These are phyloP conservation scores for Centella asiatica DNA, from an alignment of 129 eudicot species.

Conservation along the genomic window DNA sequence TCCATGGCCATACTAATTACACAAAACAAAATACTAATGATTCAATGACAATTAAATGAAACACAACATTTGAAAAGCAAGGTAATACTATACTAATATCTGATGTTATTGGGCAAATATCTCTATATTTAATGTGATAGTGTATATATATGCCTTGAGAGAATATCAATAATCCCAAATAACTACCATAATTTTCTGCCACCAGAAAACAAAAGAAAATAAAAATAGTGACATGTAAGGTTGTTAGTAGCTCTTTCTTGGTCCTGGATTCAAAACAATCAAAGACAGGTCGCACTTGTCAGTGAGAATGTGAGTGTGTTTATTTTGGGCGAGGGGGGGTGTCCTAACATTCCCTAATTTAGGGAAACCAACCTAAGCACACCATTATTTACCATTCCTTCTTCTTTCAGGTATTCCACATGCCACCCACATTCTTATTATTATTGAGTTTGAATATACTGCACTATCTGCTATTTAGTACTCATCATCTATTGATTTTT, in stretches of 20 bases:
- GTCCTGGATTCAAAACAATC: neutral
- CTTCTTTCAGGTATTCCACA: constrained; percentile 1
- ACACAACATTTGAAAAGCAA: too few relatives aligned
- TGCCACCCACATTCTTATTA: neutral
- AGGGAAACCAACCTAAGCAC: constrained; percentile 2
- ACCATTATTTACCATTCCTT: neutral
- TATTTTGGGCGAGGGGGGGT: neutral
- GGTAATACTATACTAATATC: neutral
- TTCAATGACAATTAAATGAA: too few relatives aligned
- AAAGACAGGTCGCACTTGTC: neutral
- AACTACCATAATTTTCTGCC: neutral
- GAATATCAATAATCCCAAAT: too few relatives aligned
- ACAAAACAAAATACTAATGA: too few relatives aligned
- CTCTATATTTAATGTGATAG: too few relatives aligned
- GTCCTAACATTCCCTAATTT: neutral
- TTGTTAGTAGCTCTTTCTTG: neutral
- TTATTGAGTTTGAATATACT: neutral
- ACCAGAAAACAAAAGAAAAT: neutral
- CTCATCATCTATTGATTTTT: too few relatives aligned
- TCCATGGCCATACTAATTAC: neutral
- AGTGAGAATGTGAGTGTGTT: neutral
- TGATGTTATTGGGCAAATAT: too few relatives aligned
- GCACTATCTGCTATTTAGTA: neutral
- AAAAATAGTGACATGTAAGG: neutral
- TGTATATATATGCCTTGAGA: too few relatives aligned